A percentile compares a stretch with the other conserved stretches of the same genome.
Conservation (phyloP, 306 rosid species). For the Prunus mira region DNA sequence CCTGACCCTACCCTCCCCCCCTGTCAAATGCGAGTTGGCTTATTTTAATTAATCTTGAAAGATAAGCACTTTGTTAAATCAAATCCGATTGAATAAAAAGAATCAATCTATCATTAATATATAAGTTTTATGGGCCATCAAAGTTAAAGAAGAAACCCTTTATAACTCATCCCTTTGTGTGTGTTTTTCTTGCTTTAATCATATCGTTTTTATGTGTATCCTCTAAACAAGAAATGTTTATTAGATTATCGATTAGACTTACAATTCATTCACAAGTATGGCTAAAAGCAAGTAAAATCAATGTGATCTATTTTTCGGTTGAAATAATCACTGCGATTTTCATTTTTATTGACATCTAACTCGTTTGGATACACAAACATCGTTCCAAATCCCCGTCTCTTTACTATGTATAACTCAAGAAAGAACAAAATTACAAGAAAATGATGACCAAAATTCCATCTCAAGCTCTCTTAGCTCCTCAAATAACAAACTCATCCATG, state of each 20-base stretch:
- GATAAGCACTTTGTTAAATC: slow-evolving; percentile 39
- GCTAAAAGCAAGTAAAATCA: slow-evolving; percentile 13
- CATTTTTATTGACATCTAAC: slow-evolving; percentile 17
- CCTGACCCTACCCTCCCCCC: slow-evolving; percentile 38
- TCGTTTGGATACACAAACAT: slow-evolving; percentile 26
- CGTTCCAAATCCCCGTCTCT: slow-evolving; percentile 32
- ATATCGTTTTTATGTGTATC: slow-evolving; percentile 13
- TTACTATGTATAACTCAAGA: slow-evolving; percentile 13
- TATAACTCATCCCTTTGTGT: slow-evolving; percentile 18
- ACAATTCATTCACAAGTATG: neutral
- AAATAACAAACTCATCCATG: neutral
- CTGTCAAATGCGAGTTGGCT: slow-evolving; percentile 40
- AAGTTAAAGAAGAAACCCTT: slow-evolving; percentile 2
- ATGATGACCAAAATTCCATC: slow-evolving; percentile 7
- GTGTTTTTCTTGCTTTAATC: slow-evolving; percentile 2
- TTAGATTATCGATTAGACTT: too few relatives aligned
- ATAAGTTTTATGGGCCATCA: slow-evolving; percentile 2
- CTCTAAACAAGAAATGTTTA: neutral
- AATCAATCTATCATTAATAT: slow-evolving; percentile 11
- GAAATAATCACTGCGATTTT: slow-evolving; percentile 14
- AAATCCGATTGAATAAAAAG: slow-evolving; percentile 9
- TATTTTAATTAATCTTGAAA: slow-evolving; percentile 30
- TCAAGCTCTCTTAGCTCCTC: neutral
- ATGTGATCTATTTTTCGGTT: slow-evolving; percentile 6
- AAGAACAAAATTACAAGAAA: slow-evolving; percentile 20